Base-by-base conservation (phyloP, 73 alveolate genomes). In the Durusdinium trenchii region DNA sequence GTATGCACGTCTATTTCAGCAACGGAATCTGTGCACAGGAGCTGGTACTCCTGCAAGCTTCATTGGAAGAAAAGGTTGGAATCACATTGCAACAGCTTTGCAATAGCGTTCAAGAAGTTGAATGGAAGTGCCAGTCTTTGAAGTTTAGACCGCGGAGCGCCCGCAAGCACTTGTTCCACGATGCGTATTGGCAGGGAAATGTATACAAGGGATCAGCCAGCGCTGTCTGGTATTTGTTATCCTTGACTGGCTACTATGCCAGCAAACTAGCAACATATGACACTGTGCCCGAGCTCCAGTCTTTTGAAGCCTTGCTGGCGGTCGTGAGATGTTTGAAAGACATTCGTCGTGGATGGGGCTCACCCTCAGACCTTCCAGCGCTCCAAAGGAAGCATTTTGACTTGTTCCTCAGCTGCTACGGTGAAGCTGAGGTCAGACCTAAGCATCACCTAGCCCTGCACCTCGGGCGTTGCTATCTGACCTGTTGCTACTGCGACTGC, bases 1-100 rank as follows among this genome's bases (percentile, higher is more conserved):
- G 47, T 18, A 45, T 61, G 67, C 90, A 79, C 90, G 18, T 32
- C 90, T 79, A 79, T 43, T 79, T n/a, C 90, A 36, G 67, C 40
- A 79, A 79, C 43, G 90, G 90, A 23, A 32, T 45, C 40, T 5
- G 42, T 32, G 52, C 90, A 26, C n/a, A n/a, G 90, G 90, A 45
- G 30, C 43, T 79, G 43, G n/a, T 79, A 36, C 3, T 79, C 36
- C 35, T 43, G 64, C 64, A 32, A 23, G 16, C 30, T 38, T 10
- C 40, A 5, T 18, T 79, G 47, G 61, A 38, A 16, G 32, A 6
- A 26, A 2, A 79, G 30, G 14, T 48, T 48, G 43, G 36, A 0
- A 6, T 79, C 14, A 2, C 45, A n/a, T 64, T 79, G 64, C 43
- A 2, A 10, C n/a, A 7, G 12, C 79, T 64, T 9, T 6, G 9